Conservation (phyloP, 192 early-diverging fungal genomes). For the Gaertneriomyces sp. region DNA sequence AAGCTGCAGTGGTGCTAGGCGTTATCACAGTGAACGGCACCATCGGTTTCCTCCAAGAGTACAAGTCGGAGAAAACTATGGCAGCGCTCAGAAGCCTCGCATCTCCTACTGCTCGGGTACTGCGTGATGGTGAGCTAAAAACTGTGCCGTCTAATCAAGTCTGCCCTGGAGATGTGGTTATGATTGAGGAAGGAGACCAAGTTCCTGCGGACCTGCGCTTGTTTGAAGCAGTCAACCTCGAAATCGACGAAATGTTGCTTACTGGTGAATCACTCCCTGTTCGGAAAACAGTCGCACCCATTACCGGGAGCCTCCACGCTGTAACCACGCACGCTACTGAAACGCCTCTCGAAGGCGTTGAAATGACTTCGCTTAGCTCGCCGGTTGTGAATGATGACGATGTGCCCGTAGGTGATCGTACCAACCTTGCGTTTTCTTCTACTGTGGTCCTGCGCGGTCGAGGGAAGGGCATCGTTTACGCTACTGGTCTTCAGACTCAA, state of each 20-base stretch:
- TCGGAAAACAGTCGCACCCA: constrained; percentile 9
- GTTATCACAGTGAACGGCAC: constrained; percentile 31
- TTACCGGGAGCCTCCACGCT: neutral
- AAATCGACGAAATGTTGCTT: constrained; percentile 38
- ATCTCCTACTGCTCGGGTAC: constrained; percentile 32
- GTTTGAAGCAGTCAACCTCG: constrained; percentile 31
- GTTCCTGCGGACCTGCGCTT: constrained; percentile 35
- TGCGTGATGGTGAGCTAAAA: constrained; percentile 30
- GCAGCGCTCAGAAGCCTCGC: constrained; percentile 32
- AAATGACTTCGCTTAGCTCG: neutral
- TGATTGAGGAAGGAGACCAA: constrained; percentile 28
- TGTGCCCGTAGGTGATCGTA: constrained; percentile 31
- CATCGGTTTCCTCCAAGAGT: constrained; percentile 34
- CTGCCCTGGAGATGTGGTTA: constrained; percentile 33
- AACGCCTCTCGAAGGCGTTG: neutral
- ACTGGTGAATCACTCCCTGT: constrained; percentile 42
- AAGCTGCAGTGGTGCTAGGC: constrained; percentile 25
- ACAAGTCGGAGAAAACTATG: constrained; percentile 31
- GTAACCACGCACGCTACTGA: neutral
- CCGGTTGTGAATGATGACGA: neutral
- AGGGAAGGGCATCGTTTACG: constrained; percentile 35
- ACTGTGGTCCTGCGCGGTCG: constrained; percentile 40
- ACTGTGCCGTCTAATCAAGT: constrained; percentile 19
- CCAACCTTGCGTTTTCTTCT: constrained; percentile 26
- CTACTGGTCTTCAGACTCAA: constrained; percentile 34